Percentiles rank a stretch among this genome's conserved stretches.
These are phyloP conservation scores for Plectosphaerella plurivora DNA, from an alignment of 2,329 filamentous ascomycete species.

Conservation along the genomic window DNA sequence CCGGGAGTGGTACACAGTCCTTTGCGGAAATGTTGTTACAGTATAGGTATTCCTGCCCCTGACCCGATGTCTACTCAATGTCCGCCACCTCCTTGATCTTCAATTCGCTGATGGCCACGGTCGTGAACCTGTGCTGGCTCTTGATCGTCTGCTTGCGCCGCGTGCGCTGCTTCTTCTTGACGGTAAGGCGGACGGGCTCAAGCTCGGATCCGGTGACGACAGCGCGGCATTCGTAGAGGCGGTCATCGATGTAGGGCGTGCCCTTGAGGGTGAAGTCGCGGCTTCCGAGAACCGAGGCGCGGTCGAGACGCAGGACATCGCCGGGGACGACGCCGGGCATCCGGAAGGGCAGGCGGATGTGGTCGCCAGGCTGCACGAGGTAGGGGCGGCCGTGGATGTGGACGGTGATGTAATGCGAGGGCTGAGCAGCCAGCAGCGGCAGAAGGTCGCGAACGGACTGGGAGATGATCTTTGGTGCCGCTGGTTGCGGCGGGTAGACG, in stretches of 20 bases:
- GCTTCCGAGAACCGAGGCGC: slow-evolving; percentile 76
- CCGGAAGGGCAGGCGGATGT: slow-evolving; percentile 71
- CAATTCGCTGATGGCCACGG: slow-evolving; percentile 79
- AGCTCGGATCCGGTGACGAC: slow-evolving; percentile 80
- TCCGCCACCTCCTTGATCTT: slow-evolving; percentile 50
- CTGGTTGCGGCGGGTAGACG: slow-evolving; percentile 1
- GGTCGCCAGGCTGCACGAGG: slow-evolving; percentile 72
- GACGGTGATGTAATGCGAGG: slow-evolving; percentile 71
- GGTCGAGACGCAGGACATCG: slow-evolving; percentile 82
- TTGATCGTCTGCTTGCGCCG: slow-evolving; percentile 68
- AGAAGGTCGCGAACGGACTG: slow-evolving; percentile 57
- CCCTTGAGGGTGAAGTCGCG: slow-evolving; percentile 88
- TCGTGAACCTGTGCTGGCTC: slow-evolving; percentile 89
- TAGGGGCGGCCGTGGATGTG: slow-evolving; percentile 79
- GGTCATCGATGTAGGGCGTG: slow-evolving; percentile 74
- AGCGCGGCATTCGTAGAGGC: slow-evolving; percentile 79
- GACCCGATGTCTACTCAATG: slow-evolving; percentile 18
- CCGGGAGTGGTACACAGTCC: no score
- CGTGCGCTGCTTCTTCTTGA: slow-evolving; percentile 78
- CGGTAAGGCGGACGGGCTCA: slow-evolving; percentile 70
- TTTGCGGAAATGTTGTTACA: no score
- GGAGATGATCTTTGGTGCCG: slow-evolving; percentile 34
- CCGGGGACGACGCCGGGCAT: slow-evolving; percentile 75
- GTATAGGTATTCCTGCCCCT: background rate
- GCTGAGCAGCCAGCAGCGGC: slow-evolving; percentile 68